Evolutionary conservation across 1,284 basidiomycete species (phyloP).

Genomic region (Cutaneotrichosporon dermatis): DNA sequence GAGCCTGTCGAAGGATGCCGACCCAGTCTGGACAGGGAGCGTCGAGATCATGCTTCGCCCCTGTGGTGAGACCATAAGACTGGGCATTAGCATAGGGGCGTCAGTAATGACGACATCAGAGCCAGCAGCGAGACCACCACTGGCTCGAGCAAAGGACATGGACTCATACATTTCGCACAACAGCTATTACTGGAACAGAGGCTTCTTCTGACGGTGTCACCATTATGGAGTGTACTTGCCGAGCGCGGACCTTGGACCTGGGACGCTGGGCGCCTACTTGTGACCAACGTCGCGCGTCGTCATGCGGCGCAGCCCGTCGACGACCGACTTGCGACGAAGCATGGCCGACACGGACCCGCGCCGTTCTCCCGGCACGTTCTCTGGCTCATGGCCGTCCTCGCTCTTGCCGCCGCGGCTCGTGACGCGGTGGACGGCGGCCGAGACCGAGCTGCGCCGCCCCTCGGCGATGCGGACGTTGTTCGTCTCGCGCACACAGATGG

Average conservation of each 20-base stretch:
- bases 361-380: not conserved
- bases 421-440: slow-evolving; percentile 11
- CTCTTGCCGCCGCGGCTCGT: slow-evolving; percentile 3
- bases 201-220: too few relatives aligned
- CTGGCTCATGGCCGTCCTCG: not conserved
- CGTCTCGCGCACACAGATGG: slow-evolving; percentile 17
- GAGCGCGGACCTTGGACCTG: not conserved
- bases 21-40: too few relatives aligned
- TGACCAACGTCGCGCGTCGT: slow-evolving; percentile 10
- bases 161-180: too few relatives aligned
- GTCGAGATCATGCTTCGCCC: too few relatives aligned
- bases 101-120: too few relatives aligned
- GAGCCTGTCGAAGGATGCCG: too few relatives aligned
- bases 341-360: slow-evolving; percentile 16
- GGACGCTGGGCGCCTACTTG: not conserved
- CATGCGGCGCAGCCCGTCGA: slow-evolving; percentile 13
- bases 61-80: too few relatives aligned
- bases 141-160: too few relatives aligned
- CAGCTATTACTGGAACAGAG: too few relatives aligned
- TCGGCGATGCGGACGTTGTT: slow-evolving; percentile 14
- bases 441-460: slow-evolving; percentile 8
- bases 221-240: not conserved
- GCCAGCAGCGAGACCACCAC: too few relatives aligned
- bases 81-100: too few relatives aligned
- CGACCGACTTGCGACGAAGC: slow-evolving; percentile 15